Evolutionary conservation across 2,329 filamentous ascomycete genomes (phyloP), one percentile per base, ranked within the genome.

Genomic region (Beauveria caledonica): DNA sequence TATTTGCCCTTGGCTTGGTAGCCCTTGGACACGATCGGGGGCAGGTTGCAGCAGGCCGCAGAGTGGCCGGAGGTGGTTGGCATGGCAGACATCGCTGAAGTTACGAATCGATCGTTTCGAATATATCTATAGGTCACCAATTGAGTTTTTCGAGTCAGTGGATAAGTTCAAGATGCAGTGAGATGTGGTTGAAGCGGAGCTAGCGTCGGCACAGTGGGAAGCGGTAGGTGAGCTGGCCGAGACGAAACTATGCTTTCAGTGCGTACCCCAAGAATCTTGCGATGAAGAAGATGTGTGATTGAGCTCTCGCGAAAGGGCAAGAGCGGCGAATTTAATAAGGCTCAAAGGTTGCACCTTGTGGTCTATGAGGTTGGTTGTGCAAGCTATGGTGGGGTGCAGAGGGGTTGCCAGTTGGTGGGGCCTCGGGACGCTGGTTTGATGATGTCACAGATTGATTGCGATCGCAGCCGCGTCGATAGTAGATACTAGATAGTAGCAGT

Each of bases 1-100:
- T 85, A 86, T 57, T 71, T 73, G 61, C 84, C 84, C 73, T 82
- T 83, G 40, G 73, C 69, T 57, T 77, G 67, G 70, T 86, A 86
- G 13, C 77, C 80, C 64, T 79, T 77, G 6, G 77, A 69, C n/a
- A 84, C 73, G 49, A 86, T 77, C 7, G 84, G 82, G 9, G 84
- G 80, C 56, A 84, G 76, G 68, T 80, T 83, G 70, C 81, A 84
- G 76, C 81, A 84, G 67, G 81, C 77, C 70, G 77, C 73, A 68
- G 76, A 81, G 71, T 84, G 81, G 71, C 80, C 81, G 68, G 77
- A 75, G 62, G 77, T 74, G 23, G 79, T 78, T 46, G 76, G 75
- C 77, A 80, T 80, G 39, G 76, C 73, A 67, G 79, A 78, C 78
- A 81, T 81, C 15, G 58, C 48, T 42, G 11, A 8, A 3, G 25